Conservation (phyloP, 352 stramenopile species). For the Pythium brachiatum region DNA sequence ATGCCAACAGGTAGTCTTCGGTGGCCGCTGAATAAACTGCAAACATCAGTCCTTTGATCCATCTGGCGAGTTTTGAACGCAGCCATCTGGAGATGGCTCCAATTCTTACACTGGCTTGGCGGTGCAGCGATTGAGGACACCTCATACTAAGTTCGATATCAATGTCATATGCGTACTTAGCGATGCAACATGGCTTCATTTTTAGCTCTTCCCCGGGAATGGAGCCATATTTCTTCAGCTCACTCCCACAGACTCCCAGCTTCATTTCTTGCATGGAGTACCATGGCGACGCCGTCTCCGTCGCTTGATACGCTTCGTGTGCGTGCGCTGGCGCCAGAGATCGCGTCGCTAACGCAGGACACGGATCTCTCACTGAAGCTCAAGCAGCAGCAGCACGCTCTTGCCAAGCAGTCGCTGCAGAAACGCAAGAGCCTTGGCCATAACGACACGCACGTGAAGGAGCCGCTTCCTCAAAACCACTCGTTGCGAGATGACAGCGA, state of each 20-base stretch:
- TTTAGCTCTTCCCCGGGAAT: background rate
- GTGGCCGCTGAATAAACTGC: background rate
- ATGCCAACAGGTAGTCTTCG: too few relatives aligned
- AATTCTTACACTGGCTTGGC: background rate
- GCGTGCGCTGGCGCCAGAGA: conserved; percentile 14
- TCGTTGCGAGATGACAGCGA: too few relatives aligned
- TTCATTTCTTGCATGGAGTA: background rate
- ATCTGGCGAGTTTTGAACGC: background rate
- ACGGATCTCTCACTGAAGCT: background rate
- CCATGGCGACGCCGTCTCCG: conserved; percentile 1
- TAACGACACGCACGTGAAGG: background rate
- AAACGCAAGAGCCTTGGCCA: background rate
- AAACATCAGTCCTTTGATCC: background rate
- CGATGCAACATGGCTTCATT: background rate
- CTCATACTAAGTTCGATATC: background rate
- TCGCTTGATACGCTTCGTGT: conserved; percentile 19
- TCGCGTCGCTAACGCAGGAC: background rate
- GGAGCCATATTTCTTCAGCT: background rate
- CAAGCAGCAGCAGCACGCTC: conserved; percentile 1
- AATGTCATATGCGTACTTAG: background rate
- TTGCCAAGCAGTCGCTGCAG: background rate
- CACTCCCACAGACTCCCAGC: background rate
- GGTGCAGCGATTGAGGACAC: background rate
- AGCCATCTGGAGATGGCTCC: conserved; percentile 13
- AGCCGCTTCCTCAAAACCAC: too few relatives aligned